Evolutionary conservation across 2,329 filamentous ascomycete species (phyloP), one percentile per base, ranked within the genome.

Genomic region (Tolypocladium endophyticum): DNA sequence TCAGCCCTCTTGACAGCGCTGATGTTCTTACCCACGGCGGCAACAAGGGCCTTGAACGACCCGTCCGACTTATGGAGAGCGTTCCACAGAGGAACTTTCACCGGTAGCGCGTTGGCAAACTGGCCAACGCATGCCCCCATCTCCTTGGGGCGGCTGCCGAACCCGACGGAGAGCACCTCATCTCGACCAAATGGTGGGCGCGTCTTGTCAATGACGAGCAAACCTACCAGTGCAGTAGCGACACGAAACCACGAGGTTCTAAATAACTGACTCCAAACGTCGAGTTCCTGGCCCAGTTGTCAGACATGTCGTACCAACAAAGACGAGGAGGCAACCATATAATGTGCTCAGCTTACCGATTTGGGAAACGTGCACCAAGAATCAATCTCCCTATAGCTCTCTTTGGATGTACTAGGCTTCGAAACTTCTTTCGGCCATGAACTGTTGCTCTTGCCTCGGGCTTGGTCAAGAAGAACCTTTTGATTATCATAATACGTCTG

Each of bases 51-150:
- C 45, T 39, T 53, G 58, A 62, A 61, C 7, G 28, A 45, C 4
- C 53, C 54, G 16, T 59, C 60, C 2, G 58, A 18, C 18, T 55
- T 35, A 20, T 43, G 18, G 11, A 61, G 52, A 25, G 52, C 47
- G 25, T 61, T 38, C 61, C 61, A 63, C 8, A 63, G 33, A 18
- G 61, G 60, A 25, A 63, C n/a, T 38, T 56, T 59, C 5, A 63
- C 61, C 4, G 61, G 61, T 20, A 63, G 60, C 18, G 59, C 58
- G 39, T 63, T 63, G 59, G 61, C 61, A 47, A 63, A 63, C 25
- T 63, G 61, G 5, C 61, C 61, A 43, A 63, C 53, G 28, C 61
- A 63, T 16, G 54, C 39, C 11, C 33, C 25, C 59, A 63, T 61
- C 25, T 61, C 61, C 39, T 58, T 57, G 3, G 58, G 60, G 9